Percentiles rank a stretch among this genome's conserved stretches.
These are phyloP conservation scores for Ostreobium quekettii DNA, from an alignment of 139 green algal species.

Conservation along the genomic window DNA sequence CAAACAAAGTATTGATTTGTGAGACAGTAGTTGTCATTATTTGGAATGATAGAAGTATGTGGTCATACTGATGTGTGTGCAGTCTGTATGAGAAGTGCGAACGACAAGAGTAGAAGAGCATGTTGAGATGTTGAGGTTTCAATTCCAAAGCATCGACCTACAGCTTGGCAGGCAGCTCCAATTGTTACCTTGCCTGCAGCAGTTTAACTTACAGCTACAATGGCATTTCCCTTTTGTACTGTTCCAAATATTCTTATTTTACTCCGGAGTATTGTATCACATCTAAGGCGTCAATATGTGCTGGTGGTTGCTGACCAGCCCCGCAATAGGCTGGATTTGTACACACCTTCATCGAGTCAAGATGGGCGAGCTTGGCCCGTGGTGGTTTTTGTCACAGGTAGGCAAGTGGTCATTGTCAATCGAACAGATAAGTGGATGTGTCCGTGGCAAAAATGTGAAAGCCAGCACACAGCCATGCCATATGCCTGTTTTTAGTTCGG, in stretches of 20 bases:
- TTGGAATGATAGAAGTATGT: no score
- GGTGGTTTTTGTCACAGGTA: slow-evolving; percentile 82
- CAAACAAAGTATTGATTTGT: no score
- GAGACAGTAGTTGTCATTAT: no score
- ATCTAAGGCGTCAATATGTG: background rate
- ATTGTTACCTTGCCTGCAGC: no score
- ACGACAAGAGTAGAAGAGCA: no score
- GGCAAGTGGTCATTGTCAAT: background rate
- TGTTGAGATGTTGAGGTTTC: no score
- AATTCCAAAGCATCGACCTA: no score
- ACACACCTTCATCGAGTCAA: slow-evolving; percentile 44
- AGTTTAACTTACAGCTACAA: background rate
- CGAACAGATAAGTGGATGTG: background rate
- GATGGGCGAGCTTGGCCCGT: slow-evolving; percentile 40
- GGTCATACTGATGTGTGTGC: no score
- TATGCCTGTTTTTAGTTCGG: background rate
- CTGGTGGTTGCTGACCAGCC: no score
- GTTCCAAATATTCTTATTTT: background rate
- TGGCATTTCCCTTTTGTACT: background rate
- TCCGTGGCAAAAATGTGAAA: no score
- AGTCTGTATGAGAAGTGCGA: no score
- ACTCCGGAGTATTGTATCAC: slow-evolving; percentile 3
- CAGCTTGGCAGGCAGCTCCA: no score
- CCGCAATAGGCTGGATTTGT: slow-evolving; percentile 76
- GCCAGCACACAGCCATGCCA: background rate